These are phyloP conservation scores for Fomitiporia mediterranea DNA, from an alignment of 1,284 basidiomycete species.

Conservation along the genomic window DNA sequence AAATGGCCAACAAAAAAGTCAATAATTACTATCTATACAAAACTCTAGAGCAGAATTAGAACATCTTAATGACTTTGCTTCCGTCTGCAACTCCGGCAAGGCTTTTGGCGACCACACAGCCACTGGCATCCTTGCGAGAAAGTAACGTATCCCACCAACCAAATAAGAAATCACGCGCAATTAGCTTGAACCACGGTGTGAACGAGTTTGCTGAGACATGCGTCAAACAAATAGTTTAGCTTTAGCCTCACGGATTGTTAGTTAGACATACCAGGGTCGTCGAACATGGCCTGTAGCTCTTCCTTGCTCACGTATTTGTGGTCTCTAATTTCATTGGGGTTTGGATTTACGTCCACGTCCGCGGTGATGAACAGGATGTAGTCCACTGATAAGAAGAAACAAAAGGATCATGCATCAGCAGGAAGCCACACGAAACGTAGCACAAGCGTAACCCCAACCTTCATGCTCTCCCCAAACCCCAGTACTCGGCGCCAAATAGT, in stretches of 20 bases:
- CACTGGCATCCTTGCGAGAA: slow-evolving; percentile 52
- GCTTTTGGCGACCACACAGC: slow-evolving; percentile 63
- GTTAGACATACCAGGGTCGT: slow-evolving; percentile 60
- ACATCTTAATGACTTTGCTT: slow-evolving; percentile 74
- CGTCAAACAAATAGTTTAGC: background rate
- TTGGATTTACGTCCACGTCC: slow-evolving; percentile 82
- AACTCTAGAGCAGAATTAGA: slow-evolving; percentile 27
- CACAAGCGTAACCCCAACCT: slow-evolving; percentile 46
- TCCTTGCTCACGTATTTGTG: slow-evolving; percentile 87
- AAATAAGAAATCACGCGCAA: slow-evolving; percentile 94
- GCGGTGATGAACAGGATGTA: slow-evolving; percentile 96
- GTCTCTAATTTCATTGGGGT: slow-evolving; percentile 90
- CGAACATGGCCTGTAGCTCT: slow-evolving; percentile 90
- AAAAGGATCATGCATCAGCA: slow-evolving; percentile 6
- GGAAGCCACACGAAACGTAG: background rate
- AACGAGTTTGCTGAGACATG: slow-evolving; percentile 71
- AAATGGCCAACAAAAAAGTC: too few species aligned
- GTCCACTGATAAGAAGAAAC: slow-evolving; percentile 64
- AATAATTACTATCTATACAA: background rate
- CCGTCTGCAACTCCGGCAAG: slow-evolving; percentile 68
- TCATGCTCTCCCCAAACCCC: slow-evolving; percentile 99
- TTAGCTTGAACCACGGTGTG: slow-evolving; percentile 99
- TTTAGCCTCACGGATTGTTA: background rate
- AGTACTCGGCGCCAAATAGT: slow-evolving; percentile 93
- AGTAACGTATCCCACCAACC: slow-evolving; percentile 97